Conservation (phyloP, 2,329 filamentous ascomycete genomes). For the Neofusicoccum ribis region DNA sequence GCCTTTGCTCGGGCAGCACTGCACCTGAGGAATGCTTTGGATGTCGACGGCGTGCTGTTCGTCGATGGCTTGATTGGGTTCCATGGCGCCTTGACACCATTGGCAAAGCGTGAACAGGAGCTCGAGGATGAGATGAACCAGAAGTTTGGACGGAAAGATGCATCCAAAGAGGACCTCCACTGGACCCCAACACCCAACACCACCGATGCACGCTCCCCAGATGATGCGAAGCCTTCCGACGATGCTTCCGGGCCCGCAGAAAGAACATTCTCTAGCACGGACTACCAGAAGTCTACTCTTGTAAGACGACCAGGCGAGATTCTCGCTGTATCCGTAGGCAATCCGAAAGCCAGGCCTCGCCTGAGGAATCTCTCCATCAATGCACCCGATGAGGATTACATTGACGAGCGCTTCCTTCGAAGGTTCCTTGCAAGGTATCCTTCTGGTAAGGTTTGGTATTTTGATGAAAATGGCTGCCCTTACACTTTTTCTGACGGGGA, state of each 20-base stretch:
- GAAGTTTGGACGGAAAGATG: not conserved
- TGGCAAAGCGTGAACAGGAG: constrained; percentile 23
- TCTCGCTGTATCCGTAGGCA: not conserved
- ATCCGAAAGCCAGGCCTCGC: not conserved
- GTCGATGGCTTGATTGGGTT: constrained; percentile 24
- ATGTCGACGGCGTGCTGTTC: constrained; percentile 22
- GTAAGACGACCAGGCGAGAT: constrained; percentile 13
- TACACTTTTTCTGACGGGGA: constrained; percentile 18
- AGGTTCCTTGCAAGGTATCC: constrained; percentile 23
- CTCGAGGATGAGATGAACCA: constrained; percentile 20
- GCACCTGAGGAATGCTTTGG: constrained; percentile 21
- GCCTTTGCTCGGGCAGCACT: constrained; percentile 24
- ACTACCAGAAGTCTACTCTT: constrained; percentile 7
- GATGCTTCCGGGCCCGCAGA: constrained; percentile 10
- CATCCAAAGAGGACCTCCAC: not conserved
- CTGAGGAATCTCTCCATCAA: constrained; percentile 3
- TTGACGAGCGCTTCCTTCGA: constrained; percentile 25
- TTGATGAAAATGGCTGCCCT: not conserved
- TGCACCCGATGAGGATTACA: constrained; percentile 13
- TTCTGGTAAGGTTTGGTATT: constrained; percentile 23
- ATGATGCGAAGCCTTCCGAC: not conserved
- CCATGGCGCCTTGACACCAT: constrained; percentile 22
- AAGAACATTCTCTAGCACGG: constrained; percentile 8
- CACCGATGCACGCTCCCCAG: not conserved
- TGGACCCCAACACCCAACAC: not conserved